phyloP scores from a whole-genome alignment of 2,329 filamentous ascomycete species.

The Aspergillus ustus region DNA sequence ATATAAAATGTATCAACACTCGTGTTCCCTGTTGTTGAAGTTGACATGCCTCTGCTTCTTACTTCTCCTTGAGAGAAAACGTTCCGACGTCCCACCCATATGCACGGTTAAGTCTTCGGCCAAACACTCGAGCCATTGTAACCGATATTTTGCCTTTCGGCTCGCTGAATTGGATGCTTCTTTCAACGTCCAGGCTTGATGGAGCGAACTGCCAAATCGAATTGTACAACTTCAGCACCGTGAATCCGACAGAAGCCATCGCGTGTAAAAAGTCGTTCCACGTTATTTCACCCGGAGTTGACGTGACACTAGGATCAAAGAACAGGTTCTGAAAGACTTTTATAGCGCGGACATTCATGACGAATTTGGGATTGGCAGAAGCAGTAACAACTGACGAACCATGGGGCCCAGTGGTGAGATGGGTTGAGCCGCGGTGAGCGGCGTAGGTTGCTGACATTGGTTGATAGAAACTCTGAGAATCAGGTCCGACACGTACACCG shows the following conservation, averaged over 20 bases:
- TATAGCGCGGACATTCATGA: conserved; percentile 40
- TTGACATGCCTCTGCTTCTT: background rate
- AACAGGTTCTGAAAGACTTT: conserved; percentile 53
- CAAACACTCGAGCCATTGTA: conserved; percentile 51
- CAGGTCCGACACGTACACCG: no score
- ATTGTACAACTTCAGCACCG: conserved; percentile 61
- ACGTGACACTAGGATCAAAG: conserved; percentile 35
- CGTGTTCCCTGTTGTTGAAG: background rate
- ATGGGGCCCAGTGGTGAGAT: background rate
- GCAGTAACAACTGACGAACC: conserved; percentile 6
- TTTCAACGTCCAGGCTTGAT: conserved; percentile 44
- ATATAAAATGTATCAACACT: background rate
- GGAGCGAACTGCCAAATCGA: conserved; percentile 65
- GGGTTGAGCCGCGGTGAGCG: background rate
- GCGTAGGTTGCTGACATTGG: background rate
- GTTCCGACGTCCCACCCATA: conserved; percentile 57
- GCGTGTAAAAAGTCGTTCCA: conserved; percentile 62
- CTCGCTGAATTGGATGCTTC: conserved; percentile 65
- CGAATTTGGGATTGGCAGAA: conserved; percentile 33
- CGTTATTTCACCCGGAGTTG: conserved; percentile 52
- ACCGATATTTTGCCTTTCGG: conserved; percentile 62
- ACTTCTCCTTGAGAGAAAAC: conserved; percentile 40
- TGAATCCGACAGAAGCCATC: conserved; percentile 57
- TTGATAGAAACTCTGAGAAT: background rate
- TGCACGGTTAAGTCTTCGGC: conserved; percentile 53